A percentile compares a stretch with the other conserved stretches of the same genome.
phyloP scores from a whole-genome alignment of 768 basidiomycete genomes.

The Gyrodon lividus region DNA sequence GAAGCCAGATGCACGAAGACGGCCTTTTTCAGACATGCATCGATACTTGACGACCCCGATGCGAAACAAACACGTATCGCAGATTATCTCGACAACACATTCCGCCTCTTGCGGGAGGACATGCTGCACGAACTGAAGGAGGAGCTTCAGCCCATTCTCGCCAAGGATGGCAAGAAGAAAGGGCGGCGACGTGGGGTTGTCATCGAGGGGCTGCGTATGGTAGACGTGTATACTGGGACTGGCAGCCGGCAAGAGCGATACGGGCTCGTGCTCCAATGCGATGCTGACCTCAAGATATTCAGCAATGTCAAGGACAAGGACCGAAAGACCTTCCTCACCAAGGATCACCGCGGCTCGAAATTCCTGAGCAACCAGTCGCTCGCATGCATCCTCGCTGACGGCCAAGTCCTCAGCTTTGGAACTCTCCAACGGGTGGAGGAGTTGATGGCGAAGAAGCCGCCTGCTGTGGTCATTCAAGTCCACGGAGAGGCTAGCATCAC shows the following conservation, averaged over 20 bases:
- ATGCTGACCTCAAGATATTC: constrained; percentile 37
- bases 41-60: constrained; percentile 43
- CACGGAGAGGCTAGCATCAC: constrained; percentile 40
- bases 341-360: constrained; percentile 34
- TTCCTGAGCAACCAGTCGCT: constrained; percentile 55
- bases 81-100: constrained; percentile 63
- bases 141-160: constrained; percentile 44
- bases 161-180: constrained; percentile 39
- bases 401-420: constrained; percentile 50
- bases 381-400: constrained; percentile 50
- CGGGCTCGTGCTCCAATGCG: constrained; percentile 41
- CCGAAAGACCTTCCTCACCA: constrained; percentile 36
- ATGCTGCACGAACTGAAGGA: constrained; percentile 59
- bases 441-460: constrained; percentile 45
- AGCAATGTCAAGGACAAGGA: constrained; percentile 35
- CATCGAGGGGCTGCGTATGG: constrained; percentile 38
- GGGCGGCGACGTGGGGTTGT: constrained; percentile 38
- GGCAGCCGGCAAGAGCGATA: constrained; percentile 33
- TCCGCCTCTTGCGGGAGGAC: constrained; percentile 62
- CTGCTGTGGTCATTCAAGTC: constrained; percentile 53
- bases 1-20: constrained; percentile 46
- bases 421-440: constrained; percentile 55
- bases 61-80: constrained; percentile 38
- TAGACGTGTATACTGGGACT: constrained; percentile 36
- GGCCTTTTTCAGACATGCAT: constrained; percentile 50